Evolutionary conservation across 192 early-diverging fungal species (phyloP).

Genomic region (Coemansia asiatica): DNA sequence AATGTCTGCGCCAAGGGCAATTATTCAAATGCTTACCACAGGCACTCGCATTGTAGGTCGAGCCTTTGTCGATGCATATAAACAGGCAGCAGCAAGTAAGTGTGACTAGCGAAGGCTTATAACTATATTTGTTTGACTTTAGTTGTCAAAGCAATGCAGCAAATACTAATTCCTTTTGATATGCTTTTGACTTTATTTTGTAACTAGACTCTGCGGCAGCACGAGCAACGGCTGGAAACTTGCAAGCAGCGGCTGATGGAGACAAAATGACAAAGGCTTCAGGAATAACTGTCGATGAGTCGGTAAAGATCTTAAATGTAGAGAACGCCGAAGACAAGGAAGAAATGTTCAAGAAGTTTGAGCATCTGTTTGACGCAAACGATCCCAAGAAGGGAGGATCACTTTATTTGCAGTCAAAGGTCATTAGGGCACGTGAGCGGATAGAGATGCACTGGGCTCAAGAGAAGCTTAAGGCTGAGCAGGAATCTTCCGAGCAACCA

Average conservation of each 20-base stretch:
- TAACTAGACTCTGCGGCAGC: slow-evolving; percentile 65
- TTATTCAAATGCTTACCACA: slow-evolving; percentile 75
- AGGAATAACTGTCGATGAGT: slow-evolving; percentile 88
- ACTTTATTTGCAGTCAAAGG: slow-evolving; percentile 92
- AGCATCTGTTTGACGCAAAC: slow-evolving; percentile 84
- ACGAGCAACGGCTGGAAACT: slow-evolving; percentile 67
- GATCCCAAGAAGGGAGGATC: slow-evolving; percentile 85
- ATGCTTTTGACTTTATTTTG: not conserved
- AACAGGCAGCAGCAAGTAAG: slow-evolving; percentile 83
- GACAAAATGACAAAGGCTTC: slow-evolving; percentile 75
- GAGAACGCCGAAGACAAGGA: slow-evolving; percentile 62
- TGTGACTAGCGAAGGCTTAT: not conserved
- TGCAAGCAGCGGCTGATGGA: slow-evolving; percentile 54
- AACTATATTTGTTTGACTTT: not conserved
- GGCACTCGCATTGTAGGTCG: slow-evolving; percentile 82
- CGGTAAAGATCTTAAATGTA: slow-evolving; percentile 86
- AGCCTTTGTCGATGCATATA: slow-evolving; percentile 93
- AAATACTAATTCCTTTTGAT: not conserved
- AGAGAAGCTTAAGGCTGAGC: slow-evolving; percentile 46
- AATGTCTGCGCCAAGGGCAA: slow-evolving; percentile 66
- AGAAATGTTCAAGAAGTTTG: slow-evolving; percentile 74
- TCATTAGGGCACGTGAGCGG: slow-evolving; percentile 90
- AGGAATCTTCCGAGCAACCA: slow-evolving; percentile 14
- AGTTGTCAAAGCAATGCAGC: not conserved
- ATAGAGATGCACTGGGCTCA: slow-evolving; percentile 84